A percentile compares a stretch with the other conserved stretches of the same genome.
These are phyloP conservation scores for Phytophthora pluvialis DNA, from an alignment of 352 stramenopile species.

Conservation along the genomic window DNA sequence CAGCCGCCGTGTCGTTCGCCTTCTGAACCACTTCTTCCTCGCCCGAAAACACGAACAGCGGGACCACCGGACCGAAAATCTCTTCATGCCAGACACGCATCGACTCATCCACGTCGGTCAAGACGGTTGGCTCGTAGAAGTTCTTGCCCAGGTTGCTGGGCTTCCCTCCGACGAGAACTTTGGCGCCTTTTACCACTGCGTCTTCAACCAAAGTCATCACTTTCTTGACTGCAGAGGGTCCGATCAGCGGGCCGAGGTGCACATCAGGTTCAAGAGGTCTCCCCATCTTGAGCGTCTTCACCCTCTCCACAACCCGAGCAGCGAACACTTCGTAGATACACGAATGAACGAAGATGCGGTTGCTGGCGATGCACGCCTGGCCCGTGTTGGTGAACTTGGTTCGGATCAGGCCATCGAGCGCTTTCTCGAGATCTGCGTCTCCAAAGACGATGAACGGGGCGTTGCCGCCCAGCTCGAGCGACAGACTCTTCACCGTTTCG, in stretches of 20 bases:
- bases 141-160: conserved; percentile 67
- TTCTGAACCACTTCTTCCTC: conserved; percentile 94
- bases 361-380: conserved; percentile 79
- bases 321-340: conserved; percentile 93
- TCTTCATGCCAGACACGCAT: conserved; percentile 93
- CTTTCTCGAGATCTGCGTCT: conserved; percentile 73
- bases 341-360: conserved; percentile 93
- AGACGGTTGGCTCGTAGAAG: conserved; percentile 95
- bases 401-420: conserved; percentile 72
- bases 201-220: conserved; percentile 83
- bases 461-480: conserved; percentile 90
- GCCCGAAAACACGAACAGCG: conserved; percentile 91
- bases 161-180: conserved; percentile 80
- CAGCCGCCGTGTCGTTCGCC: conserved; percentile 91
- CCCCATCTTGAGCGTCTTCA: conserved; percentile 86
- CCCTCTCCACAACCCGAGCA: conserved; percentile 60
- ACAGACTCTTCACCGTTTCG: conserved; percentile 72
- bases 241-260: conserved; percentile 95
- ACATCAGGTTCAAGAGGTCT: conserved; percentile 67
- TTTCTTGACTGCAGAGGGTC: conserved; percentile 83
- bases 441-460: conserved; percentile 92
- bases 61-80: conserved; percentile 96
- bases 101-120: conserved; percentile 77
- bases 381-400: conserved; percentile 88
- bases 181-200: conserved; percentile 89